Conservation (phyloP, 2,329 filamentous ascomycete species). For the Epichloe baconii region DNA sequence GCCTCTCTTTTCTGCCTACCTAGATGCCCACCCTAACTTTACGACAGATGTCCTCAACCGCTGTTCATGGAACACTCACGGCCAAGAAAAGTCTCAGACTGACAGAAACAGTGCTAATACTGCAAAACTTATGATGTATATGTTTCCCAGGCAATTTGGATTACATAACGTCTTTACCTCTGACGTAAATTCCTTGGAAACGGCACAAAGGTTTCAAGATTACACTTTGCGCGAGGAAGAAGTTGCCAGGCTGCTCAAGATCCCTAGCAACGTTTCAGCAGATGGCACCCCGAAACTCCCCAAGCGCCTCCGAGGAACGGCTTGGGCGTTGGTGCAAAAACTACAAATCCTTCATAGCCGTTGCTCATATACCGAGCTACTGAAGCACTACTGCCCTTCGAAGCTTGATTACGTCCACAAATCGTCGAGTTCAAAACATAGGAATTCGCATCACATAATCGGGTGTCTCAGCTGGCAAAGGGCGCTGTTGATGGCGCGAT, state of each 20-base stretch:
- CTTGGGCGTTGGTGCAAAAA: constrained; percentile 46
- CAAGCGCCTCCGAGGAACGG: constrained; percentile 53
- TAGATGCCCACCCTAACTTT: constrained; percentile 10
- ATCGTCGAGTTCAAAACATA: background rate
- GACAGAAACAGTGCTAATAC: constrained; percentile 33
- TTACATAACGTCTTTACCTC: constrained; percentile 89
- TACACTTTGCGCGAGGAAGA: constrained; percentile 80
- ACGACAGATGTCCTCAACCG: constrained; percentile 67
- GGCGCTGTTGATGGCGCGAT: background rate
- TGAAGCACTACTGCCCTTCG: constrained; percentile 69
- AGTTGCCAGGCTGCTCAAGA: constrained; percentile 32
- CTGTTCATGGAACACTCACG: constrained; percentile 24
- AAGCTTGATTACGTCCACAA: constrained; percentile 12
- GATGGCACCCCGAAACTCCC: constrained; percentile 31
- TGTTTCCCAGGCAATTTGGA: constrained; percentile 83
- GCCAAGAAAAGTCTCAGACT: background rate
- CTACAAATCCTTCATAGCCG: constrained; percentile 58
- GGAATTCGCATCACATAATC: background rate
- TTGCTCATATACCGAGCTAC: constrained; percentile 68
- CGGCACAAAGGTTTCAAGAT: constrained; percentile 64
- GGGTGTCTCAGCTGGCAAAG: background rate
- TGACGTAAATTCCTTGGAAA: constrained; percentile 48
- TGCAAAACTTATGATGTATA: constrained; percentile 71
- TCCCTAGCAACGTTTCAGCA: constrained; percentile 5
- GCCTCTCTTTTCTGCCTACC: constrained; percentile 17